A percentile compares a stretch with the other conserved stretches of the same genome.
Conservation (phyloP, 768 basidiomycete species). For the Lyophyllum decastes region DNA sequence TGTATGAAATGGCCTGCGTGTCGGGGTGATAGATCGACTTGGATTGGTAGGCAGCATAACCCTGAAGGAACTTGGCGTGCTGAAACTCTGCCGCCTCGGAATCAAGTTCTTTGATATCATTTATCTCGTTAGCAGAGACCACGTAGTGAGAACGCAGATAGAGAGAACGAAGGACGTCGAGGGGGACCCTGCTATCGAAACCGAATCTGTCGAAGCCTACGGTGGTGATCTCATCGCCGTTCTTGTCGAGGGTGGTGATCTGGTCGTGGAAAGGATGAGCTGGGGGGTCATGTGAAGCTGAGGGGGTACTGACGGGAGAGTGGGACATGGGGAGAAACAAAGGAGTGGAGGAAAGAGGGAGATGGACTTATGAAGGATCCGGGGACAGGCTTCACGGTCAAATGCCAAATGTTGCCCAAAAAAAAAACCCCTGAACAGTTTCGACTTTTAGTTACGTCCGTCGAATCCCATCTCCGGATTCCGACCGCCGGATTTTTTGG, state of each 20-base stretch:
- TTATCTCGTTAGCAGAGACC: constrained; percentile 38
- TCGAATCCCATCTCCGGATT: constrained; percentile 2
- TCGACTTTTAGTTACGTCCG: neutral
- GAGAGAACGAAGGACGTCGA: constrained; percentile 82
- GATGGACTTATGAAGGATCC: constrained; percentile 1
- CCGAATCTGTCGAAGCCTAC: constrained; percentile 89
- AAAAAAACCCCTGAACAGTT: neutral
- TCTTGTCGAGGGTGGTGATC: constrained; percentile 71
- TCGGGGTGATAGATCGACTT: constrained; percentile 86
- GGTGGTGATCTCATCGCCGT: constrained; percentile 69
- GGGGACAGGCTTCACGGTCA: constrained; percentile 9
- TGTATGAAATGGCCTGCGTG: constrained; percentile 84
- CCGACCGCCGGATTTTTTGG: constrained; percentile 16
- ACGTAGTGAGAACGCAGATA: constrained; percentile 86
- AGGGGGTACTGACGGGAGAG: constrained; percentile 25
- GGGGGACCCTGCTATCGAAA: constrained; percentile 82
- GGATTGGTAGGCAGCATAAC: constrained; percentile 63
- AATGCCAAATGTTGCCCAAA: constrained; percentile 4
- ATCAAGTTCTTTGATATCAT: constrained; percentile 33
- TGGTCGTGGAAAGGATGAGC: constrained; percentile 28
- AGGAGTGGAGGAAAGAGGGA: constrained; percentile 15
- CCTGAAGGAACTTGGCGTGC: constrained; percentile 57
- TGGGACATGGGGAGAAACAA: constrained; percentile 13
- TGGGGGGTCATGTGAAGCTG: constrained; percentile 1
- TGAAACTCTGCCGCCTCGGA: constrained; percentile 41